Evolutionary conservation across 352 stramenopile species (phyloP).

Genomic region (Globisporangium yorkense): DNA sequence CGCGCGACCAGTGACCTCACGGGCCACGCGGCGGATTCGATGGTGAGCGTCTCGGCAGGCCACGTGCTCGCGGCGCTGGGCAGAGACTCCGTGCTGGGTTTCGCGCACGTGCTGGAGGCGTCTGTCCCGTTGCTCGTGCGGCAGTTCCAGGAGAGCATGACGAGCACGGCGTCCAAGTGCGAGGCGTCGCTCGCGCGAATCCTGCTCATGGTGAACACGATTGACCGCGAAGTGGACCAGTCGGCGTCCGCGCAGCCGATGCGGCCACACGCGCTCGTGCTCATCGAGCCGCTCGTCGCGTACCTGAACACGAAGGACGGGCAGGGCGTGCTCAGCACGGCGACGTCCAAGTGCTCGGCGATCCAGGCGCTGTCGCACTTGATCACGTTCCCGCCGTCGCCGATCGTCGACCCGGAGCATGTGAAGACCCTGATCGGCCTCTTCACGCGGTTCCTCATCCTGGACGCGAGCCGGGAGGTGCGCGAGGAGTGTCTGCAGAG

Average conservation of each 20-base stretch:
- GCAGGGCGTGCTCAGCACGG: slow-evolving; percentile 15
- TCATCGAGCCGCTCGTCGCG: slow-evolving; percentile 54
- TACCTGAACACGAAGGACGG: slow-evolving; percentile 38
- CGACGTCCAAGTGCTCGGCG: slow-evolving; percentile 54
- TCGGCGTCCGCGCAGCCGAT: slow-evolving; percentile 64
- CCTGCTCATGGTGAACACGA: slow-evolving; percentile 72
- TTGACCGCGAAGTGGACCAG: slow-evolving; percentile 80
- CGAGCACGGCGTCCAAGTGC: slow-evolving; percentile 46
- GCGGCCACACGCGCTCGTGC: slow-evolving; percentile 46
- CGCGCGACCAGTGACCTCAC: slow-evolving; percentile 58
- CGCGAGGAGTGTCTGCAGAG: slow-evolving; percentile 60
- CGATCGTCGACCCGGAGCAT: slow-evolving; percentile 53
- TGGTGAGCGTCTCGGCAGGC: slow-evolving; percentile 72
- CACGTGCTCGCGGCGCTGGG: slow-evolving; percentile 62
- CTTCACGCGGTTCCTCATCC: slow-evolving; percentile 66
- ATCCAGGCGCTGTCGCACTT: slow-evolving; percentile 69
- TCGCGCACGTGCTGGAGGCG: slow-evolving; percentile 66
- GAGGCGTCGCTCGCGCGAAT: slow-evolving; percentile 64
- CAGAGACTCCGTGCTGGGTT: slow-evolving; percentile 56
- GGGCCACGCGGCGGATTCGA: slow-evolving; percentile 71
- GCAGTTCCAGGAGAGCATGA: slow-evolving; percentile 43
- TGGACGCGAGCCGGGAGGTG: slow-evolving; percentile 55
- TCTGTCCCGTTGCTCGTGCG: slow-evolving; percentile 54
- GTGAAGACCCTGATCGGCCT: slow-evolving; percentile 70
- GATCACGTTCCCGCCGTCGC: slow-evolving; percentile 73